A percentile compares a stretch with the other conserved stretches of the same genome.
Evolutionary conservation across 305 asterid genomes (phyloP).

Genomic region (Fraxinus xanthoxyloides): DNA sequence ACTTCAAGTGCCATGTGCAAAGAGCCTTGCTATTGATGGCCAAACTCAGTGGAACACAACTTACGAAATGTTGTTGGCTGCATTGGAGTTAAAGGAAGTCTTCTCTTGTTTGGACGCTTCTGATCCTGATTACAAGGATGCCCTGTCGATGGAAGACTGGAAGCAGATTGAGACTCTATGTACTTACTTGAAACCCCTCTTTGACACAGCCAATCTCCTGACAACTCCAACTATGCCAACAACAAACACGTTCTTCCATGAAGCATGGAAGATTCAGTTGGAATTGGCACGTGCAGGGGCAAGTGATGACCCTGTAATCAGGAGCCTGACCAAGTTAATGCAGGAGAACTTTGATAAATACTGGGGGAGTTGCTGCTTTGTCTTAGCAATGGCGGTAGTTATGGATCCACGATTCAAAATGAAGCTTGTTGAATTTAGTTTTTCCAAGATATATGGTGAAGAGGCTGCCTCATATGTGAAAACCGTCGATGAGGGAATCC

Average conservation of each 20-base stretch:
- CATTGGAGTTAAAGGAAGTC: slow-evolving; percentile 81
- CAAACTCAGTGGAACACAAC: slow-evolving; percentile 87
- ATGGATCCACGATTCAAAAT: slow-evolving; percentile 97
- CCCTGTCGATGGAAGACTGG: slow-evolving; percentile 75
- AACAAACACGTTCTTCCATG: slow-evolving; percentile 81
- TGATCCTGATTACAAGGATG: slow-evolving; percentile 71
- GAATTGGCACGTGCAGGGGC: slow-evolving; percentile 74
- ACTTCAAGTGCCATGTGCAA: slow-evolving; percentile 88
- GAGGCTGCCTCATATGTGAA: slow-evolving; percentile 60
- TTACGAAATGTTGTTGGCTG: slow-evolving; percentile 81
- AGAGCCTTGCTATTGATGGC: slow-evolving; percentile 69
- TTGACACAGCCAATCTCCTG: slow-evolving; percentile 72
- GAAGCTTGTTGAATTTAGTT: slow-evolving; percentile 88
- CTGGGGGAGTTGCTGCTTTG: slow-evolving; percentile 76
- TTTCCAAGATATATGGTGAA: slow-evolving; percentile 75
- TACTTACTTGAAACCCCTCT: slow-evolving; percentile 58
- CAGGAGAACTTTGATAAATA: slow-evolving; percentile 73
- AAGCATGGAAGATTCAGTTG: slow-evolving; percentile 93
- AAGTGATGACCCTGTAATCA: slow-evolving; percentile 63
- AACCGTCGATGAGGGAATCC: slow-evolving; percentile 76
- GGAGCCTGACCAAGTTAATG: slow-evolving; percentile 63
- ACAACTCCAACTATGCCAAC: slow-evolving; percentile 50
- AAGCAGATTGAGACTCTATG: slow-evolving; percentile 65
- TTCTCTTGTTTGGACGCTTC: slow-evolving; percentile 77
- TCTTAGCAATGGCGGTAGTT: slow-evolving; percentile 81